A percentile compares a stretch with the other conserved stretches of the same genome.
phyloP scores from a whole-genome alignment of 176 grass and related monocot species.

The Cocos nucifera region DNA sequence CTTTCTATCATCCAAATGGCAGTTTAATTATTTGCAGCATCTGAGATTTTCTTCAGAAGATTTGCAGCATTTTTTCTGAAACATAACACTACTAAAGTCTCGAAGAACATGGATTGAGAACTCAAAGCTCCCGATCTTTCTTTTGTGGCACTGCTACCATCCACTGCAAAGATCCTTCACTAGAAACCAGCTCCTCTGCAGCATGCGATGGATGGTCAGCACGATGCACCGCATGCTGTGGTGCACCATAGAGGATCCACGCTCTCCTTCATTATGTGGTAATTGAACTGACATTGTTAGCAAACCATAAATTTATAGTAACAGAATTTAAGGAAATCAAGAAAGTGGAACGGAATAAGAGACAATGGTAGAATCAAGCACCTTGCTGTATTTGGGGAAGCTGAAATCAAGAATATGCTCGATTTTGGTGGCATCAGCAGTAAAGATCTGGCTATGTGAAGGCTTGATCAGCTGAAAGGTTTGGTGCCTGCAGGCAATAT shows the following conservation, averaged over 20 bases:
- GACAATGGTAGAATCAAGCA: not conserved
- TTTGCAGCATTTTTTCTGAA: slow-evolving; percentile 52
- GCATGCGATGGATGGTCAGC: too few relatives aligned
- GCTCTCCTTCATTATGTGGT: slow-evolving; percentile 5
- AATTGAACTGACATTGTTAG: not conserved
- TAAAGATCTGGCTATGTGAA: slow-evolving; percentile 49
- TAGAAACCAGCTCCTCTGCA: too few relatives aligned
- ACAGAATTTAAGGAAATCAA: not conserved
- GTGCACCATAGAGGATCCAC: too few relatives aligned
- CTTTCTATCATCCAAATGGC: too few relatives aligned
- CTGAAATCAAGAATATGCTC: slow-evolving; percentile 81
- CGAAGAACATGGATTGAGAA: slow-evolving; percentile 55
- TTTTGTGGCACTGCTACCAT: slow-evolving; percentile 69
- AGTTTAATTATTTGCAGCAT: too few relatives aligned
- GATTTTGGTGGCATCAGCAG: slow-evolving; percentile 45
- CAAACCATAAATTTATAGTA: not conserved
- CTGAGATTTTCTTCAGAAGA: slow-evolving; percentile 18
- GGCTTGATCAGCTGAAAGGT: slow-evolving; percentile 56
- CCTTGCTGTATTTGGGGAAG: slow-evolving; percentile 73
- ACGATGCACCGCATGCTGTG: too few relatives aligned
- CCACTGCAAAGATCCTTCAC: slow-evolving; percentile 48
- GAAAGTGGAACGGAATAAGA: not conserved
- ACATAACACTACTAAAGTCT: slow-evolving; percentile 55
- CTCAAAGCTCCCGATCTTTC: slow-evolving; percentile 60
- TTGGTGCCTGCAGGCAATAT: slow-evolving; percentile 29